Percentiles rank a stretch among this genome's conserved stretches.
phyloP scores from a whole-genome alignment of 768 basidiomycete species.

The Lentinula boryana region DNA sequence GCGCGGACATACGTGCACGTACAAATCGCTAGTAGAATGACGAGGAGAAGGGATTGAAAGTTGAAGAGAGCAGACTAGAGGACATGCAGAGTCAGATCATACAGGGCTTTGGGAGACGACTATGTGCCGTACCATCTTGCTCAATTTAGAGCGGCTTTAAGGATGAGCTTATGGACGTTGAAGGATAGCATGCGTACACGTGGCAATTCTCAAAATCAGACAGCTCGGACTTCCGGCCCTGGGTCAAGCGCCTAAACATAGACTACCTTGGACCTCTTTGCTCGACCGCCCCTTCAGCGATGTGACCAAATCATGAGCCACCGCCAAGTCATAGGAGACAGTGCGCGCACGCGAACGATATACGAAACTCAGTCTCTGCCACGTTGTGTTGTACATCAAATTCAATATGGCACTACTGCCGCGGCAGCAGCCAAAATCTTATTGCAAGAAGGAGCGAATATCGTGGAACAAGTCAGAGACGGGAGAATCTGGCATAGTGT shows the following conservation, averaged over 20 bases:
- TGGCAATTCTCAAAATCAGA: neutral
- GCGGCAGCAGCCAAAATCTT: neutral
- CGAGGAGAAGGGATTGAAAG: constrained; percentile 91
- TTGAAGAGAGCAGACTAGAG: constrained; percentile 80
- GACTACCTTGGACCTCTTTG: neutral
- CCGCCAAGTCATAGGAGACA: neutral
- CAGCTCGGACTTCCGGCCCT: neutral
- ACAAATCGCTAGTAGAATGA: constrained; percentile 90
- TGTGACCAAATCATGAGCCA: neutral
- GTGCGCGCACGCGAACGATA: neutral
- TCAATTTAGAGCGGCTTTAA: neutral
- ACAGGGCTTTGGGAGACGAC: no score
- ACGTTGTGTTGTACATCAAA: neutral
- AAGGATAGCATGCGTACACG: neutral
- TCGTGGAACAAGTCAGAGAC: neutral
- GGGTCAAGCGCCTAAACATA: neutral
- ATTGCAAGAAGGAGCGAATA: neutral
- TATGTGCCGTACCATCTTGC: neutral
- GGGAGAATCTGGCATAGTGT: neutral
- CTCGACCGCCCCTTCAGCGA: neutral
- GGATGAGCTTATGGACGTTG: neutral
- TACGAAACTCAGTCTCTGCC: neutral
- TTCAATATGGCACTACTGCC: neutral
- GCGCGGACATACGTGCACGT: constrained; percentile 95
- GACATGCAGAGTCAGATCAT: no score